Evolutionary conservation across 306 rosid genomes (phyloP), one percentile per base, ranked within the genome.

Genomic region (Acacia acuminata): DNA sequence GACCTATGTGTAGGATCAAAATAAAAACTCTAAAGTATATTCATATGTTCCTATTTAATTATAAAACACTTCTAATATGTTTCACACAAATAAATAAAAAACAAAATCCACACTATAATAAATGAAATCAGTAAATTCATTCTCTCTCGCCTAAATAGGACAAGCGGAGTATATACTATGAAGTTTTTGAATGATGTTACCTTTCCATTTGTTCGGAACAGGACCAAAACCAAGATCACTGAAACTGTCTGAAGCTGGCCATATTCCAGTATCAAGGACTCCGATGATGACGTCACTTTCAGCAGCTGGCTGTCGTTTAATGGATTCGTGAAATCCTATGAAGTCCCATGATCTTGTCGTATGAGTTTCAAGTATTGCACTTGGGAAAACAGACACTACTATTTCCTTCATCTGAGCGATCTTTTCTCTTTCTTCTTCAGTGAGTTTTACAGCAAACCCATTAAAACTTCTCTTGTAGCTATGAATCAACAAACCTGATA

Each of bases 301-400:
- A 2, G 17, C 90, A 2, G 13, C 77, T 0, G 65, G 27, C 4
- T 73, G 27, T 73, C 87, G 30, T 22, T 16, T 20, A 10, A 43
- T 51, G 8, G 71, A 44, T 5, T 65, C 40, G 8, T 56, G 5
- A 24, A 88, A 75, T 3, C 91, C 87, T 2, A 86, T 50, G 77
- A 87, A 88, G 20, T 88, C 88, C 91, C 93, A 90, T 3, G 91
- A 88, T 8, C 89, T 83, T 48, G 93, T 88, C 3, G 93, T 82
- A 1, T 88, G 91, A 10, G 75, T 58, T 9, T 82, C 77, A 0
- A 48, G 69, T 2, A 16, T 84, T 68, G 38, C 79, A 68, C 84
- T 88, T 0, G 74, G 84, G 66, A 90, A 88, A 10, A 90, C 86
- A 60, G 88, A 90, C 0, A 84, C 79, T 0, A 84, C 79, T 0